A percentile compares a stretch with the other conserved stretches of the same genome.
Conservation (phyloP, 805 yeast genomes). For the Lipomyces japonicus region DNA sequence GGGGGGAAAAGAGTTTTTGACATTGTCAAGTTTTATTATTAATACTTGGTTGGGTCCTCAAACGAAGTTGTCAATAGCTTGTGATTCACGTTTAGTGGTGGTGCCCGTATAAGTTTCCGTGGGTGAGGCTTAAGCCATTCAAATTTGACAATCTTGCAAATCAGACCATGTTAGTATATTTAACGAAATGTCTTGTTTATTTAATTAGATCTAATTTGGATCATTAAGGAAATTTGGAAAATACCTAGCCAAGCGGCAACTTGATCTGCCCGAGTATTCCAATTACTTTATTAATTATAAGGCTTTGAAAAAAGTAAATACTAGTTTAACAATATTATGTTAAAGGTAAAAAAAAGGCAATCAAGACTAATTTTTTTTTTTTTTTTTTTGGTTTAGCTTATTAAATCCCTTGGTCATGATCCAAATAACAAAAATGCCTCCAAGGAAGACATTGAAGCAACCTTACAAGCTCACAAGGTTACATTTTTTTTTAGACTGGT, state of each 20-base stretch:
- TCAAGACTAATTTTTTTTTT: background rate
- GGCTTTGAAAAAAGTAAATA: constrained; percentile 65
- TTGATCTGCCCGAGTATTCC: constrained; percentile 92
- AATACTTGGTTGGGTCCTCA: too few relatives aligned
- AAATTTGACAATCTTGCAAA: too few relatives aligned
- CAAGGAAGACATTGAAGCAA: constrained; percentile 43
- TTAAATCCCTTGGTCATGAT: constrained; percentile 67
- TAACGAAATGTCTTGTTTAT: too few relatives aligned
- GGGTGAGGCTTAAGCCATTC: too few relatives aligned
- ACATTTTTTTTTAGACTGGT: constrained; percentile 83
- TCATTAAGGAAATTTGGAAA: constrained; percentile 83
- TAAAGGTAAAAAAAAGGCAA: background rate
- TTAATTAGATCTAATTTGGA: too few relatives aligned
- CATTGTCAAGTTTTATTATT: too few relatives aligned
- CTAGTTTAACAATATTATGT: too few relatives aligned
- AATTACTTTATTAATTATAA: constrained; percentile 93
- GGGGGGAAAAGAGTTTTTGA: too few relatives aligned
- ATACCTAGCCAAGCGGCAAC: constrained; percentile 86
- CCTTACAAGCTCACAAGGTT: constrained; percentile 84
- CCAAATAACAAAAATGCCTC: constrained; percentile 31
- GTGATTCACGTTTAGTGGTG: too few relatives aligned
- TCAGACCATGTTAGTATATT: too few relatives aligned
- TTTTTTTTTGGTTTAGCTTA: constrained; percentile 43
- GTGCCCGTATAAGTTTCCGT: too few relatives aligned
- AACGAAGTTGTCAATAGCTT: too few relatives aligned